Base-by-base conservation (phyloP, 2,329 filamentous ascomycete species). In the Stemphylium vesicarium region DNA sequence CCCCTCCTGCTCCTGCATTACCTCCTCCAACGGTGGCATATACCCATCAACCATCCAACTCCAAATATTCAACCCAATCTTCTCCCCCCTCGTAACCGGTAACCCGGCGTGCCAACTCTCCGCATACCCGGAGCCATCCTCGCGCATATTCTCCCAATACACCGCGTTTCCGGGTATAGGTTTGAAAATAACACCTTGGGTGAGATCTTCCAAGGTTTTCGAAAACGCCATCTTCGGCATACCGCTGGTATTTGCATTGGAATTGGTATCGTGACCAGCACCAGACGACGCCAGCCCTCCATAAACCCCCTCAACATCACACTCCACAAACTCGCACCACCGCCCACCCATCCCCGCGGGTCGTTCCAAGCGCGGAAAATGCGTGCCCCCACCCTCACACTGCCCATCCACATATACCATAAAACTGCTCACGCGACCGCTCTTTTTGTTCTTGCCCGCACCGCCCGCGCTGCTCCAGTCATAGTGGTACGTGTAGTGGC, bases 51-150 rank as follows among this genome's bases (percentile, higher is more conserved):
- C 82, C 69, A 81, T 82, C 84, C 84, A 87, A 71, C 82, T 86
- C 85, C 85, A 88, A 57, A 88, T 85, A 73, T 88, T 87, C 72
- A 87, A 70, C 0, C 85, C 85, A 52, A 87, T 79, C 75, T 88
- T 87, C 33, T 74, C 77, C 2, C 85, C 85, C 36, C 71, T 76
- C 43, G 73, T 71, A 0, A 88, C 84, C 8, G 85, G 84, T 65
- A 86, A 75, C 4, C 83, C 84, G 38, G 84, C 84, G 78, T 88
- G 85, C 78, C 84, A 84, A 29, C 82, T 84, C 71, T 87, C 83
- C 53, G 78, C 75, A 64, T 84, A 85, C 11, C 84, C 84, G 18
- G 73, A 77, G 2, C 85, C 84, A 70, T 86, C 82, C 0, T 74
- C 57, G 35, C 80, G 75, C 52, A 87, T 76, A 69, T 88, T 88